Evolutionary conservation across 1,284 basidiomycete species (phyloP).

Genomic region (Trametes hirsuta): DNA sequence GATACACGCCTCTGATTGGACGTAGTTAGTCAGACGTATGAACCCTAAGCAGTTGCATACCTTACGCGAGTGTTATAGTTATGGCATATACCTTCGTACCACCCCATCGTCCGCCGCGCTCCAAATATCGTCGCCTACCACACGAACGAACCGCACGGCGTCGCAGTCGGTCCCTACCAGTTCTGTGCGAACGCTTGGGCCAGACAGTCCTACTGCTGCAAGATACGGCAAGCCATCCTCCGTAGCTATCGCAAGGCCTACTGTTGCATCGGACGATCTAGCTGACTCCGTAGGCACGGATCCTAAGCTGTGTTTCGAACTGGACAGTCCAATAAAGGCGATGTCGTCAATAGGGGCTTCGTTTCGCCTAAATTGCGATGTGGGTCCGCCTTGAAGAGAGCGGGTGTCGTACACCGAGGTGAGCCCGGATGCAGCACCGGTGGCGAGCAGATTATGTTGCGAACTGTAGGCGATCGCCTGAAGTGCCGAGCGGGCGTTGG

Average conservation of each 20-base stretch:
- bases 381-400: constrained; percentile 37
- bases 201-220: constrained; percentile 43
- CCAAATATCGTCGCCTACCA: constrained; percentile 48
- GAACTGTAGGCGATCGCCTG: constrained; percentile 55
- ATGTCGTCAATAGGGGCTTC: constrained; percentile 61
- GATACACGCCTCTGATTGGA: too few relatives aligned
- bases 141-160: constrained; percentile 43
- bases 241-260: constrained; percentile 52
- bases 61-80: not conserved
- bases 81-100: constrained; percentile 46
- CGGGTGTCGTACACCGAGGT: constrained; percentile 61
- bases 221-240: constrained; percentile 62
- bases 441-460: constrained; percentile 51
- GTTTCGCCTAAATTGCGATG: constrained; percentile 56
- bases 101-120: constrained; percentile 63
- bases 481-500: constrained; percentile 38
- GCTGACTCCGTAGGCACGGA: not conserved
- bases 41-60: too few relatives aligned
- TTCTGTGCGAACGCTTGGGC: constrained; percentile 44
- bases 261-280: constrained; percentile 22
- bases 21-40: too few relatives aligned
- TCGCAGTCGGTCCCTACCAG: constrained; percentile 58
- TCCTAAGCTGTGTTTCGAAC: constrained; percentile 3
- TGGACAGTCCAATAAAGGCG: constrained; percentile 37
- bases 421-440: constrained; percentile 65